Evolutionary conservation across 352 stramenopile genomes (phyloP), one percentile per base, ranked within the genome.

Genomic region (Phytophthora sp.): DNA sequence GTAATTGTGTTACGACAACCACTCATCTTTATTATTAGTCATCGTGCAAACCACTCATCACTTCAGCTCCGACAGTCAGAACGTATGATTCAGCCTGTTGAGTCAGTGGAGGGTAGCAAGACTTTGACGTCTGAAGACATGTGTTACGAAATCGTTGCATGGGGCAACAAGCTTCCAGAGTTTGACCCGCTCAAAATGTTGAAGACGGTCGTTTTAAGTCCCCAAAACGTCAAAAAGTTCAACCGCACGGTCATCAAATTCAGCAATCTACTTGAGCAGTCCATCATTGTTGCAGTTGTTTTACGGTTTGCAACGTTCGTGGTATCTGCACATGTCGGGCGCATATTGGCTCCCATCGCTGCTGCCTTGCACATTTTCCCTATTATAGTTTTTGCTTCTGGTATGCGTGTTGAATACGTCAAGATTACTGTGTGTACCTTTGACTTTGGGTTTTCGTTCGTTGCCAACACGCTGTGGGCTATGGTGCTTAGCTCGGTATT

Each of bases 361-460:
- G 61, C 54, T 2, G 18, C 39, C 2, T 26, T 69, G 3, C 61
- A 65, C 6, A 15, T 69, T 39, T 35, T 34, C n/a, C 45, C 38
- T 3, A 55, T 64, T 31, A 10, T 64, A 5, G 32, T 58, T 0
- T 60, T 53, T 23, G 21, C 5, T 34, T 32, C 53, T 20, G 38
- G 49, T 1, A 53, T 69, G 41, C 61, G 54, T 3, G 20, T 24
- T 2, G 61, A 65, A 15, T 65, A 65, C n/a, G 28, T 54, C 1
- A 69, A 65, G 11, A 38, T 61, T 13, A 63, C 65, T 10, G 2
- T 56, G 5, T 41, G 11, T 0, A 65, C 61, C 10, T 69, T 69
- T 24, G 61, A 69, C 2, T 65, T 69, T 23, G 59, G 61, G 38
- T 69, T 69, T 18, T 7, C 55, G 20, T 15, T 55, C 41, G 17